Evolutionary conservation across 2,329 filamentous ascomycete species (phyloP), one percentile per base, ranked within the genome.

Genomic region (Nemania sp.): DNA sequence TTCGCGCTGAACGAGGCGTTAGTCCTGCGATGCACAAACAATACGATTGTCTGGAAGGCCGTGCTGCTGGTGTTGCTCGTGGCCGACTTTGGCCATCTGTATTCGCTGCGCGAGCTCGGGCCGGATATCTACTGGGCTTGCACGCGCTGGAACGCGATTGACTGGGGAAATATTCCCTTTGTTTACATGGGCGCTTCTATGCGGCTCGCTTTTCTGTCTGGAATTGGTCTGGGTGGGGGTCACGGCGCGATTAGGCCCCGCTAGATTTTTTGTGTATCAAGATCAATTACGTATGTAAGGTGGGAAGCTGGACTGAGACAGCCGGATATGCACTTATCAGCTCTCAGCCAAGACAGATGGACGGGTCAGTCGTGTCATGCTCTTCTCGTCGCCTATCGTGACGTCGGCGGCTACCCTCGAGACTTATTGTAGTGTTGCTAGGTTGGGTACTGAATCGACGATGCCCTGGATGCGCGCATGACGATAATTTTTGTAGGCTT

Each of bases 1-100:
- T 90, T 92, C 70, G 83, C 87, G 50, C 72, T 93, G 65, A 90
- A 88, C 73, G 89, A 94, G 73, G 88, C 87, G 2, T 72, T 91
- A 20, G 85, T 93, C 11, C 78, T 93, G 60, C 84, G 90, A 36
- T 78, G 81, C 14, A 90, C 89, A 6, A 74, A 75, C 44, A 85
- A 91, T 72, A 66, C 86, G 28, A 76, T 77, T 20, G 88, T 93
- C 52, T 93, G 89, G 89, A 78, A 75, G 60, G 77, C 81, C 1
- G 76, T 92, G 22, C 74, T 92, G 4, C 72, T 86, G 40, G 84
- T 80, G 31, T 73, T 92, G 54, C 77, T 92, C 26, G 68, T 92
- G 14, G 89, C 87, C n/a, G 89, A 93, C 69, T 68, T 91, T 28
- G 89, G 89, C 3, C 89, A 92, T 70, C 72, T 92, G 50, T 89